Evolutionary conservation across 257 asterid genomes (phyloP), one percentile per base, ranked within the genome.

Genomic region (Capsicum rhomboideum): DNA sequence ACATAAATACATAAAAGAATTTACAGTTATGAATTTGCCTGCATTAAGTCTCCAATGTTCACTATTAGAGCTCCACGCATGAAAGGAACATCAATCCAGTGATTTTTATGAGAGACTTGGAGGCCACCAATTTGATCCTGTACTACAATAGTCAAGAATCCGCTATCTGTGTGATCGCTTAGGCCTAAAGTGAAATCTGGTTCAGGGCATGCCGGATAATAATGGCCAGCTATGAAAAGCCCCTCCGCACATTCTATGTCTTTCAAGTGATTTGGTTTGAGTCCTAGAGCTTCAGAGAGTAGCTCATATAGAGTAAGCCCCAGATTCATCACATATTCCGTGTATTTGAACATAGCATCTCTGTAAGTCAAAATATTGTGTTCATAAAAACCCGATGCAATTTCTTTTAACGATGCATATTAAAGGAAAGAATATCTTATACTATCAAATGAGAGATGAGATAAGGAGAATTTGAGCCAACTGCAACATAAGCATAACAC

Each of bases 171-270:
- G 68, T 92, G 94, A 21, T 11, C 46, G 13, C 69, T 78, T 0
- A 82, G 23, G 20, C 88, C 92, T 1, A 90, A 18, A n/a, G 94
- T 88, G 59, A 83, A 67, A 4, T 90, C 89, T 1, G 93, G 93
- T 78, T 92, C 87, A 0, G 96, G 96, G 63, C 96, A 92, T 16
- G 90, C 26, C 0, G 94, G 92, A 52, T 90, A 90, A 86, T 91
- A 91, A 54, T 91, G 94, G 28, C 86, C 83, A 66, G 81, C 4
- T 0, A 88, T 40, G 13, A 3, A 10, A 6, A 87, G 84, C 10
- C 90, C 88, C 2, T 84, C 89, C 9, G 85, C 86, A 44, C 93
- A 91, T 67, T 86, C 93, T 83, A 90, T 81, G 23, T 87, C 87
- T 52, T 80, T 21, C 49, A 91, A 88, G 20, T 87, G 87, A 18